These are phyloP conservation scores for Gorgonomyces haynaldii DNA, from an alignment of 192 early-diverging fungal genomes.

Conservation along the genomic window DNA sequence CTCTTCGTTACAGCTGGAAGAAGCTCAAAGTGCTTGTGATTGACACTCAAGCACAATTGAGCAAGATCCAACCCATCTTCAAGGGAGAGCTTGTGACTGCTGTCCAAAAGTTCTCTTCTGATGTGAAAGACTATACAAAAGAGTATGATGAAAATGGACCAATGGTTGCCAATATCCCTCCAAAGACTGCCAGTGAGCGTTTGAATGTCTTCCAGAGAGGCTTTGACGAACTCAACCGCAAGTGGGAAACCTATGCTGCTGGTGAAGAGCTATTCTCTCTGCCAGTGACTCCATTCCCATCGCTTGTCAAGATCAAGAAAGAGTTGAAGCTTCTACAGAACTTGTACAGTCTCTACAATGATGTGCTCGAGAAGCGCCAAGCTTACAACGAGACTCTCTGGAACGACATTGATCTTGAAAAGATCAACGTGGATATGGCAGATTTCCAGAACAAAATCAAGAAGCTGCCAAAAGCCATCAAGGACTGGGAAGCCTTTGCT, in stretches of 20 bases:
- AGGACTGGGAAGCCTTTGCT: slow-evolving; percentile 54
- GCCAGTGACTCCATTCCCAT: slow-evolving; percentile 55
- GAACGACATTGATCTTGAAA: slow-evolving; percentile 42
- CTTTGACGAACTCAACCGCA: slow-evolving; percentile 55
- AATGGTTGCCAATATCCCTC: slow-evolving; percentile 52
- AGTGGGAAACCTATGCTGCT: slow-evolving; percentile 56
- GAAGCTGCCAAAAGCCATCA: slow-evolving; percentile 54
- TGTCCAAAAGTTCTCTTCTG: slow-evolving; percentile 46
- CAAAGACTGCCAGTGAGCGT: slow-evolving; percentile 53
- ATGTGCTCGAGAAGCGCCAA: slow-evolving; percentile 44
- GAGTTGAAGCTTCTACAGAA: slow-evolving; percentile 53
- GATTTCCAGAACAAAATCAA: slow-evolving; percentile 58
- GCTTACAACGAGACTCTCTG: slow-evolving; percentile 51
- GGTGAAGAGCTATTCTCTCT: slow-evolving; percentile 53
- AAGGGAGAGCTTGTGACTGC: slow-evolving; percentile 44
- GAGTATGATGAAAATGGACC: slow-evolving; percentile 56
- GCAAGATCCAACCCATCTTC: slow-evolving; percentile 53
- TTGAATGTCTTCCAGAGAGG: slow-evolving; percentile 53
- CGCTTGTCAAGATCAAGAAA: slow-evolving; percentile 47
- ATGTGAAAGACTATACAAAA: slow-evolving; percentile 49
- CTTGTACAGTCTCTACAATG: slow-evolving; percentile 54
- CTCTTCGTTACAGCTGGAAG: slow-evolving; percentile 56
- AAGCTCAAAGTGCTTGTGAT: slow-evolving; percentile 51
- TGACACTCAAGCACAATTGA: slow-evolving; percentile 48
- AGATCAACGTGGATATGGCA: slow-evolving; percentile 48